These are phyloP conservation scores for Dissophora ornata DNA, from an alignment of 192 early-diverging fungal genomes.

Conservation along the genomic window DNA sequence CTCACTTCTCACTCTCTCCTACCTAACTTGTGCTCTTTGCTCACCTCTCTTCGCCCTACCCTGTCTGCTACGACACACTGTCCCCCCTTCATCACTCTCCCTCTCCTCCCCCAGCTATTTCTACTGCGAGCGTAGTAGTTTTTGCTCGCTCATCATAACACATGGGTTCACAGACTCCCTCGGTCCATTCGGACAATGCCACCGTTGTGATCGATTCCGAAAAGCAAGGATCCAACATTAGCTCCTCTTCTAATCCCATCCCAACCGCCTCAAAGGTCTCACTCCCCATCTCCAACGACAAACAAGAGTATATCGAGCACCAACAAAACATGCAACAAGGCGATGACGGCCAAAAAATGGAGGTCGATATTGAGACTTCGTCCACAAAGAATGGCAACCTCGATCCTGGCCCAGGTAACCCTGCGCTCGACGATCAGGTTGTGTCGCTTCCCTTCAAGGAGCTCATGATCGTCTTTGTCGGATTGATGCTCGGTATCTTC, in stretches of 20 bases:
- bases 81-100: neutral
- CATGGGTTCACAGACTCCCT: constrained; percentile 12
- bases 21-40: neutral
- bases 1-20: neutral
- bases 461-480: constrained; percentile 54
- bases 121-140: constrained; percentile 4
- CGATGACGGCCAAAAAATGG: neutral
- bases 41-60: neutral
- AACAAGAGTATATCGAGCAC: constrained; percentile 15
- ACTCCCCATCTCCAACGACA: constrained; percentile 6
- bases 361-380: neutral
- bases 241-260: constrained; percentile 4
- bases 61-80: no score
- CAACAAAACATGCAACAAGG: constrained; percentile 8
- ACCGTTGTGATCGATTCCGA: constrained; percentile 43
- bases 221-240: constrained; percentile 13
- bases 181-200: constrained; percentile 36
- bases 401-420: constrained; percentile 19
- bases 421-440: neutral
- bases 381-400: constrained; percentile 25
- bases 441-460: constrained; percentile 24
- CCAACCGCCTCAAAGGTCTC: constrained; percentile 3
- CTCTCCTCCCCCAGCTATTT: neutral
- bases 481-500: constrained; percentile 64
- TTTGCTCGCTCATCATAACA: no score